Evolutionary conservation across 2,329 filamentous ascomycete genomes (phyloP), one percentile per base, ranked within the genome.

Genomic region (Blumeriella jaapii): DNA sequence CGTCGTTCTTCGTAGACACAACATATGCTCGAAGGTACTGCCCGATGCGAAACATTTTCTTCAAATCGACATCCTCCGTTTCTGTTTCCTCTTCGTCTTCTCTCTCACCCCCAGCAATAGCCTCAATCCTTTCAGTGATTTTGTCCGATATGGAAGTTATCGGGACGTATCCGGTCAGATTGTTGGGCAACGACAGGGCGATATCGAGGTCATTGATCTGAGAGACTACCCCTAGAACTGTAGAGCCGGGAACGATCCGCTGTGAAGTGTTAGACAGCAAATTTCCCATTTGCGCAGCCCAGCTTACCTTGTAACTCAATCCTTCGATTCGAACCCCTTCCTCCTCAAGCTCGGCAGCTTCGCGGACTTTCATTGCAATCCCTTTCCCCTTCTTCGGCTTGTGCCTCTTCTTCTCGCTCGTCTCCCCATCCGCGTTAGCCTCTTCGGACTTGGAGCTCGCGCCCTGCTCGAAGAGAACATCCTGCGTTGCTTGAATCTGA

Each of bases 1-100:
- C 56, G 20, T 82, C 78, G 31, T 83, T 79, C 29, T 72, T 69
- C 10, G 82, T 93, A 1, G 86, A 86, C 8, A 78, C 69, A 28
- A 98, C 85, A 47, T 78, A 82, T 23, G 80, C 82, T 41, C 93
- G 77, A 22, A 98, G 61, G 56, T 93, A 96, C 60, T 98, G 87
- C 12, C 91, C 91, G 22, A 87, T 54, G 26, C 68, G 66, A 59
- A 96, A 94, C 28, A 94, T 68, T 16, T 74, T 65, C 38, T 78
- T 70, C 16, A 94, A 64, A 34, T 91, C 77, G 30, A 94, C 63
- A 39, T 77, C 74, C 31, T 72, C 63, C 11, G 69, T 61, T 23
- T 63, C 62, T 2, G 66, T 61, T 1, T 73, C 67, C 0, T 72
- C 59, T 5, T 64, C 63, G 1, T 70, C 65, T 2, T 67, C 69